These are phyloP conservation scores for Leccinum boreale DNA, from an alignment of 768 basidiomycete species.

Conservation along the genomic window DNA sequence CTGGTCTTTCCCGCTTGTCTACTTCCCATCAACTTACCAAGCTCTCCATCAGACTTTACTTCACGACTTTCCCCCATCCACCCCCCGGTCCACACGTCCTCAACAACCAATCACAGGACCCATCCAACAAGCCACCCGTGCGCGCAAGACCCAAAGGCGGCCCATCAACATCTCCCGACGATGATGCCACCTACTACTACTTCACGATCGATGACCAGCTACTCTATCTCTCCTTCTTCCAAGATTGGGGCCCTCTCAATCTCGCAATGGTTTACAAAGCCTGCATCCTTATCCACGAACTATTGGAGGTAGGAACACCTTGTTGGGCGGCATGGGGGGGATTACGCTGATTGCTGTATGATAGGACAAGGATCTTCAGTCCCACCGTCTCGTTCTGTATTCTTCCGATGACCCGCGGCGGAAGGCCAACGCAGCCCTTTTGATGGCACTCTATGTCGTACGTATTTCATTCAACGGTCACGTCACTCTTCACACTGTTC, in stretches of 20 bases:
- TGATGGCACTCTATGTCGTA: slow-evolving; percentile 92
- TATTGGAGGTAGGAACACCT: slow-evolving; percentile 63
- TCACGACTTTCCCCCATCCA: slow-evolving; percentile 84
- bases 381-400: slow-evolving; percentile 83
- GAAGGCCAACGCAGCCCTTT: slow-evolving; percentile 93
- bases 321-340: slow-evolving; percentile 10
- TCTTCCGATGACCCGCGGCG: slow-evolving; percentile 79
- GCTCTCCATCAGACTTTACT: slow-evolving; percentile 62
- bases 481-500: slow-evolving; percentile 17
- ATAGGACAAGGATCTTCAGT: slow-evolving; percentile 70
- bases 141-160: slow-evolving; percentile 57
- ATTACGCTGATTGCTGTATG: slow-evolving; percentile 21
- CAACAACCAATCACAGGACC: slow-evolving; percentile 55
- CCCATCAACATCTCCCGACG: slow-evolving; percentile 68
- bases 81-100: slow-evolving; percentile 61
- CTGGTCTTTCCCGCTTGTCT: slow-evolving; percentile 28
- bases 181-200: slow-evolving; percentile 77
- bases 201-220: slow-evolving; percentile 93
- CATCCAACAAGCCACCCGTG: slow-evolving; percentile 55
- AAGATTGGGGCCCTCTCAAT: slow-evolving; percentile 92
- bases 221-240: slow-evolving; percentile 89
- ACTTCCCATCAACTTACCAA: slow-evolving; percentile 3
- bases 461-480: slow-evolving; percentile 30
- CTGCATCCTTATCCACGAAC: slow-evolving; percentile 87
- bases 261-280: slow-evolving; percentile 92